These are phyloP conservation scores for Xylariaceae sp. DNA, from an alignment of 2,329 filamentous ascomycete genomes.

Conservation along the genomic window DNA sequence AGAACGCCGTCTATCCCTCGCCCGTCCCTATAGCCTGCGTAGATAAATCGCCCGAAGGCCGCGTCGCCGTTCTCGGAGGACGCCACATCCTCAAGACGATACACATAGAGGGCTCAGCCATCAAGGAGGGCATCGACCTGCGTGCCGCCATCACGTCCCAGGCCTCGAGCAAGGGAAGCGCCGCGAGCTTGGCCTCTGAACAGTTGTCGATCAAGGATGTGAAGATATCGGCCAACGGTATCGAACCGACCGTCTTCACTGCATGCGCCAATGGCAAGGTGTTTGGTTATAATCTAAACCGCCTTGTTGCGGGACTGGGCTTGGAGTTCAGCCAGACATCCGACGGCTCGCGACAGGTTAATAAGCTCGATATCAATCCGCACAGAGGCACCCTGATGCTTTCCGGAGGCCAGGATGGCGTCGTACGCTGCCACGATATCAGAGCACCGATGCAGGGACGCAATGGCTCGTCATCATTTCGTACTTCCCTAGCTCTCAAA, in stretches of 20 bases:
- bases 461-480: slow-evolving; percentile 46
- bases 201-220: slow-evolving; percentile 60
- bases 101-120: slow-evolving; percentile 46
- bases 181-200: slow-evolving; percentile 39
- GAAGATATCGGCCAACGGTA: slow-evolving; percentile 46
- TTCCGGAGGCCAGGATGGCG: slow-evolving; percentile 59
- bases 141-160: slow-evolving; percentile 50
- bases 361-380: slow-evolving; percentile 58
- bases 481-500: slow-evolving; percentile 41
- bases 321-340: slow-evolving; percentile 53
- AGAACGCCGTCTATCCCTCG: slow-evolving; percentile 48
- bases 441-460: slow-evolving; percentile 43
- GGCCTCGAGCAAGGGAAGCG: slow-evolving; percentile 38
- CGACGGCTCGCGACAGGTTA: slow-evolving; percentile 59
- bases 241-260: slow-evolving; percentile 52
- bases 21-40: slow-evolving; percentile 51
- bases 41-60: slow-evolving; percentile 53
- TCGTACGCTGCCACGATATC: slow-evolving; percentile 57
- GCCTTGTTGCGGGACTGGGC: slow-evolving; percentile 40
- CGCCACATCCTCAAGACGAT: slow-evolving; percentile 58
- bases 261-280: slow-evolving; percentile 61
- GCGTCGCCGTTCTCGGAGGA: slow-evolving; percentile 52
- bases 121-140: slow-evolving; percentile 54
- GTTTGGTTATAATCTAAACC: slow-evolving; percentile 56
- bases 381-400: slow-evolving; percentile 52